Evolutionary conservation across 225 moss, liverwort and hornwort genomes (phyloP).

Genomic region (Ulota crispa): DNA sequence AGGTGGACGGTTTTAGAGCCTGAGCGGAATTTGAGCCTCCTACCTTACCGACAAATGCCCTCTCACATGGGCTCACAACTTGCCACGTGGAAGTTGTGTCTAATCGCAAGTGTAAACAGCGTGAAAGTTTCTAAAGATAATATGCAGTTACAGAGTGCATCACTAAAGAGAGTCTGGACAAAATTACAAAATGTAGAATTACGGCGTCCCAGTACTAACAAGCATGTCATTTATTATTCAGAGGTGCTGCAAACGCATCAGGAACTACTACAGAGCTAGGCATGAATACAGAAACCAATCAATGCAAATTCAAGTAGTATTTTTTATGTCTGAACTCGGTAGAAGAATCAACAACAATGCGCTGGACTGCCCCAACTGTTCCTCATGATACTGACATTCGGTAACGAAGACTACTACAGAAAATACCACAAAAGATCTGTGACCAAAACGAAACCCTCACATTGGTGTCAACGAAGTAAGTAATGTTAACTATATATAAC

Average conservation of each 20-base stretch:
- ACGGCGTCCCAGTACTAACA: neutral
- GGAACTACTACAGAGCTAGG: neutral
- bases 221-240: neutral
- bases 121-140: neutral
- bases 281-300: neutral
- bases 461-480: neutral
- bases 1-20: no score
- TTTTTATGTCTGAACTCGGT: neutral
- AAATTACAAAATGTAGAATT: neutral
- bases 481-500: neutral
- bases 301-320: neutral
- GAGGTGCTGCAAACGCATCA: slow-evolving; percentile 2
- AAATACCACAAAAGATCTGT: neutral
- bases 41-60: neutral
- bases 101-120: neutral
- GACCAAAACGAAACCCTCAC: slow-evolving; percentile 1
- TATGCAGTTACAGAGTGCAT: neutral
- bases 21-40: no score
- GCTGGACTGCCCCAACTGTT: neutral
- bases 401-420: neutral
- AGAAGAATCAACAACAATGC: neutral
- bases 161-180: neutral
- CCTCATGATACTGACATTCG: slow-evolving; percentile 1
- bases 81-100: neutral
- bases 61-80: neutral